Evolutionary conservation across 495 filamentous ascomycete genomes (phyloP), one percentile per base, ranked within the genome.

Genomic region (Podospora comata): DNA sequence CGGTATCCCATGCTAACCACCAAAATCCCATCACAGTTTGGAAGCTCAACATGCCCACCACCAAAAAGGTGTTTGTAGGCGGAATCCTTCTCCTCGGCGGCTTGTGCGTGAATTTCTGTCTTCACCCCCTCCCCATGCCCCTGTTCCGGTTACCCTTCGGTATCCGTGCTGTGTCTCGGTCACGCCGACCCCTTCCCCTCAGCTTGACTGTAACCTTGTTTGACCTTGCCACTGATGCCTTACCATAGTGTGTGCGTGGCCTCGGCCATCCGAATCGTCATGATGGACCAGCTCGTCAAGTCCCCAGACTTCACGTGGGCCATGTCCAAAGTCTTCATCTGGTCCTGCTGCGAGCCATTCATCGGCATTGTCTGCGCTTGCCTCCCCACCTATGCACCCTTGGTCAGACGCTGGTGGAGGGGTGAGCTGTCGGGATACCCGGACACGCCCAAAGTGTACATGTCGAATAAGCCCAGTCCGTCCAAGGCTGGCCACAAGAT

Each of bases 331-430:
- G 75, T 80, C 9, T 82, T 82, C 68, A 75, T 82, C 48, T 79
- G 80, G 76, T 80, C 80, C 4, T 78, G 76, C 57, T 74, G 79
- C 65, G 81, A 82, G 71, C 80, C 80, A 20, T 74, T 74, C 5
- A 70, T 82, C 28, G 81, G 78, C 32, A 79, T 82, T 39, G 69
- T 83, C 28, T 80, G 78, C 61, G 79, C 78, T 59, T 82, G 81
- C 65, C 72, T 83, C 56, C 79, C 80, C 4, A 79, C 76, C 65
- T 77, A 81, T 53, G 75, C 75, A 6, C 80, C 80, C 4, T 69
- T 81, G 1, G 71, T 74, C 5, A 75, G 75, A 9, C 67, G 74
- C n/a, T 65, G 56, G 64, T 70, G 66, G 67, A 23, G 20, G 18
- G n/a, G 44, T 28, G 5, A 58, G 62, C 39, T 28, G 53, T 27